phyloP scores from a whole-genome alignment of 164 flowering plant genomes.

The Vitis rupestris region DNA sequence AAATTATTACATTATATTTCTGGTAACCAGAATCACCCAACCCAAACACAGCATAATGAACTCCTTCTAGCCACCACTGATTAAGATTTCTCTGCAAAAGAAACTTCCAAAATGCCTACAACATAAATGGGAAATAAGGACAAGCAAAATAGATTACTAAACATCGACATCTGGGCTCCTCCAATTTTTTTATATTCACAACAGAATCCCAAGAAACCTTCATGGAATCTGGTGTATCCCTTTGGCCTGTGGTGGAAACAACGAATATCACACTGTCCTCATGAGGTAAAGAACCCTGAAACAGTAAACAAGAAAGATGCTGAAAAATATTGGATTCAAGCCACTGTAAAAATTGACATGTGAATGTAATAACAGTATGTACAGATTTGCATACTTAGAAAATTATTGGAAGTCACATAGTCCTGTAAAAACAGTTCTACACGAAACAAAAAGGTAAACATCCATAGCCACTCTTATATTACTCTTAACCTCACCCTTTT shows the following conservation, averaged over 20 bases:
- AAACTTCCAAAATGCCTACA: conserved; percentile 82
- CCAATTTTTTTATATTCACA: background rate
- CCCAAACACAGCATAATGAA: conserved; percentile 88
- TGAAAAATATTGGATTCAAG: conserved; percentile 4
- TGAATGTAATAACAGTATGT: too few relatives aligned
- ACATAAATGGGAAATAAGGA: background rate
- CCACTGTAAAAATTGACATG: background rate
- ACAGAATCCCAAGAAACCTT: conserved; percentile 47
- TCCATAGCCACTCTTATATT: too few relatives aligned
- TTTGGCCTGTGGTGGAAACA: conserved; percentile 96
- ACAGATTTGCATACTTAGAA: too few relatives aligned
- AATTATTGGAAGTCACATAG: too few relatives aligned
- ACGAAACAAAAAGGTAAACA: too few relatives aligned
- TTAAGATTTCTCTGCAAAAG: conserved; percentile 69
- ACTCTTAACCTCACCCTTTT: too few relatives aligned
- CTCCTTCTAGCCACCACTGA: conserved; percentile 65
- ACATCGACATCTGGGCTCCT: too few relatives aligned
- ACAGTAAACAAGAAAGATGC: conserved; percentile 13
- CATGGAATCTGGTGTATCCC: conserved; percentile 84
- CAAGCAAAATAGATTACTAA: background rate
- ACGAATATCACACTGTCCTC: conserved; percentile 66
- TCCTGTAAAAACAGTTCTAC: too few relatives aligned
- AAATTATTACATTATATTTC: conserved; percentile 76
- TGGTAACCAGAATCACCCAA: conserved; percentile 96
- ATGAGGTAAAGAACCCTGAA: conserved; percentile 48